Evolutionary conservation across 768 basidiomycete genomes (phyloP), one percentile per base, ranked within the genome.

Genomic region (Strobilomyces confusus): DNA sequence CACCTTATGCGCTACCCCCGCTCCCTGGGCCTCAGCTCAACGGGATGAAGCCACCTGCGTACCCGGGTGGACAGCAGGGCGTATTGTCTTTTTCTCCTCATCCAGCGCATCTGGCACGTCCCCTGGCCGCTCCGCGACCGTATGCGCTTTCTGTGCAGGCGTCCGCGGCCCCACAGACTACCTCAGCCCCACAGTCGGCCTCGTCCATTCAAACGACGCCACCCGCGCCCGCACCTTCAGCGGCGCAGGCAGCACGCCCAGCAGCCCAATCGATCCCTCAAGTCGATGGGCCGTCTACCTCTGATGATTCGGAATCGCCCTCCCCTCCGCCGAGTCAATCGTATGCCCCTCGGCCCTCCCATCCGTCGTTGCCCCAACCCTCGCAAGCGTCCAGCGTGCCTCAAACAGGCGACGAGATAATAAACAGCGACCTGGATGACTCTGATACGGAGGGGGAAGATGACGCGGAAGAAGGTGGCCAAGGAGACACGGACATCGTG

Each of bases 351-450:
- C 80, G 84, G 29, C 67, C 88, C 5, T 78, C 81, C 23, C 88
- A 89, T 60, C 89, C 87, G 0, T 90, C 87, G 14, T 69, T 89
- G 29, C 88, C 87, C n/a, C 87, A 87, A 63, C 75, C 77, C 1
- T 56, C 80, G 5, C 73, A 75, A 56, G 60, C 54, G 41, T 67
- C 76, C 12, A 59, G 73, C 14, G 60, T 75, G 13, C 60, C 71
- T 22, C 69, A 72, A 29, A 68, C 64, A 2, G 76, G 72, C 25
- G 88, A 88, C 29, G 95, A 99, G 65, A 89, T 87, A 15, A 98
- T 99, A 69, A 95, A 95, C 63, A 95, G 92, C 51, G 97, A 99
- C 64, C 72, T 99, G 42, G 97, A 99, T 72, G 95, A 98, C 66
- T 90, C 90, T 0, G 95, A 97, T 58, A 88, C 89, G 7, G 89